Base-by-base conservation (phyloP, 805 yeast species). In the Ogataea philodendri region DNA sequence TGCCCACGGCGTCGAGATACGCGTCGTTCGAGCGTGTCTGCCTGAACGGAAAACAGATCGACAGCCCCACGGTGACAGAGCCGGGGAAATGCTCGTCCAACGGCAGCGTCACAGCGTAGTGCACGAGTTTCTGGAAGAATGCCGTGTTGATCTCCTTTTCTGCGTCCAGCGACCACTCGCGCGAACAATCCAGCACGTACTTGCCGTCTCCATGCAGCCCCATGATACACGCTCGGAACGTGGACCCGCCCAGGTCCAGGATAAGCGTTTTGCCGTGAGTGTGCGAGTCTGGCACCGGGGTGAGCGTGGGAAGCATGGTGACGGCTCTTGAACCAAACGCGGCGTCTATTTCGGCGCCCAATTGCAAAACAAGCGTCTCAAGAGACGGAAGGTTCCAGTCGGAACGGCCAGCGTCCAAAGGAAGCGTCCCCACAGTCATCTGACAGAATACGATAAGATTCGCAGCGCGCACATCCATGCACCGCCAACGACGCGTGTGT, bases 221-320 rank as follows among this genome's bases (percentile, higher is more conserved):
- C 6, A 59, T 35, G 5, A 57, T 23, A 5, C 51, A 57, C 4
- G 69, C 56, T 21, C 79, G 59, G 14, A 75, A 52, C 1, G 80
- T 75, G 1, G 76, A 69, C 2, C 82, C 82, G 5, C 82, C 82
- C 31, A 76, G 54, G 43, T 76, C 82, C n/a, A 76, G 57, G 14
- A 62, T 72, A 51, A 67, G 62, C 55, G 41, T 72, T 11, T 31
- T 29, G 5, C 58, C 55, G 3, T 16, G 19, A 15, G 44, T 44
- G n/a, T 32, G 23, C 7, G 50, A 42, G 9, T 44, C 35, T 3
- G 56, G 52, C 13, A 21, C 15, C 5, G 31, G 23, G 2, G 41
- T 22, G 20, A 33, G 26, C 1, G 36, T 37, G 11, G 32, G 21
- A 11, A 39, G 15, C 35, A 32, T 32, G 18, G 35, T 32, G 7